phyloP scores from a whole-genome alignment of 2,329 filamentous ascomycete species.

The Fusarium sp. region DNA sequence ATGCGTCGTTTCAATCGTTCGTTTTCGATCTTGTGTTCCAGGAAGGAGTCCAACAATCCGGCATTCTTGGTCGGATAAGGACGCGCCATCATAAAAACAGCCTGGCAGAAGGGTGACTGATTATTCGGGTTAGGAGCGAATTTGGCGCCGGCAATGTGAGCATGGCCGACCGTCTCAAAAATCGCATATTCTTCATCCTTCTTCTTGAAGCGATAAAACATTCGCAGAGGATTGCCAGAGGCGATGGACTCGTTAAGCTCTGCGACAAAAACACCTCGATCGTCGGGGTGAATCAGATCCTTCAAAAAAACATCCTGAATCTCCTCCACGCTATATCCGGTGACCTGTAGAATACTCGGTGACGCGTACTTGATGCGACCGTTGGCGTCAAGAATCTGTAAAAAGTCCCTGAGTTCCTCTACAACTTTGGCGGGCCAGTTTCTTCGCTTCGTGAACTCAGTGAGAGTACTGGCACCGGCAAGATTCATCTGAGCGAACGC shows the following conservation, averaged over 20 bases:
- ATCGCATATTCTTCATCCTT: conserved; percentile 79
- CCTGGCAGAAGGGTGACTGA: conserved; percentile 78
- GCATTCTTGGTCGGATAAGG: conserved; percentile 92
- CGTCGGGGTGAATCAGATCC: conserved; percentile 87
- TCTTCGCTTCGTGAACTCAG: conserved; percentile 69
- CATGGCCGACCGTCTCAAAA: conserved; percentile 92
- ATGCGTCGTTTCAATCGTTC: conserved; percentile 87
- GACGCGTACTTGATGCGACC: conserved; percentile 89
- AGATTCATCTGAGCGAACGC: conserved; percentile 51
- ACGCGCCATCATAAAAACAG: conserved; percentile 92
- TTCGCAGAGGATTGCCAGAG: conserved; percentile 79
- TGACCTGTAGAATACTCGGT: conserved; percentile 77
- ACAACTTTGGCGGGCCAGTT: conserved; percentile 91
- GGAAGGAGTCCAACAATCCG: conserved; percentile 85
- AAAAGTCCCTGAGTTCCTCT: conserved; percentile 87
- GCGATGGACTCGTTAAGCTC: conserved; percentile 92
- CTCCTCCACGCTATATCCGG: conserved; percentile 78
- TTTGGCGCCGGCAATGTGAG: conserved; percentile 80
- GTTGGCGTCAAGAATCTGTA: conserved; percentile 87
- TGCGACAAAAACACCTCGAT: conserved; percentile 82
- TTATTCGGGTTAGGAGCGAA: conserved; percentile 72
- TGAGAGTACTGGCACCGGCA: conserved; percentile 58
- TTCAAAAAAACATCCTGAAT: conserved; percentile 80
- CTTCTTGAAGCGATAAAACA: conserved; percentile 87
- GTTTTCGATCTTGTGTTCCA: conserved; percentile 97